Percentiles rank a stretch among this genome's conserved stretches.
Evolutionary conservation across 1,139 yeast genomes (phyloP).

Genomic region (Casaregolazyma suthepensis): DNA sequence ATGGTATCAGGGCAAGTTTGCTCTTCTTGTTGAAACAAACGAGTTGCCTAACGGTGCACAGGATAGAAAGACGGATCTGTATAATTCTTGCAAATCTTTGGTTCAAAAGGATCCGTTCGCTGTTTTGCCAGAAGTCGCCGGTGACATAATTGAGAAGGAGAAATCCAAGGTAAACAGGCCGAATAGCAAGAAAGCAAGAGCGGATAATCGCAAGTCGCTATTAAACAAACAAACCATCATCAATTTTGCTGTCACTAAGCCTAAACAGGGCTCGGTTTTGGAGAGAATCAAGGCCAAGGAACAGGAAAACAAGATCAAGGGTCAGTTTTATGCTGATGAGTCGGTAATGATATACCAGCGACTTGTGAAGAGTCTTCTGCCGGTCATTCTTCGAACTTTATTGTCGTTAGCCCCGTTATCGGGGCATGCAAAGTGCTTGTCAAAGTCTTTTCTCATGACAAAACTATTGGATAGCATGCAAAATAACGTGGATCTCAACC

Average conservation of each 20-base stretch:
- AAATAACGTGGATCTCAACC: neutral
- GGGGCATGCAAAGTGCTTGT: slow-evolving; percentile 10
- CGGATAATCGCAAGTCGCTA: slow-evolving; percentile 5
- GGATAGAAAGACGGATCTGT: slow-evolving; percentile 5
- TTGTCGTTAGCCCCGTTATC: slow-evolving; percentile 13
- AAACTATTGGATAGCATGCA: slow-evolving; percentile 18
- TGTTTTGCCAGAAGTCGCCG: slow-evolving; percentile 7
- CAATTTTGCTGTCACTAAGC: slow-evolving; percentile 1
- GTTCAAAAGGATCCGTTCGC: slow-evolving; percentile 4
- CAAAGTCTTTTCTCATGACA: slow-evolving; percentile 17
- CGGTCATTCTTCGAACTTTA: slow-evolving; percentile 19
- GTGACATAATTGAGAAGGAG: slow-evolving; percentile 2
- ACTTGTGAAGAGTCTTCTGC: slow-evolving; percentile 25
- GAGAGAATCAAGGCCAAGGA: slow-evolving; percentile 33
- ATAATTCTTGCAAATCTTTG: slow-evolving; percentile 11
- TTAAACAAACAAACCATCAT: slow-evolving; percentile 14
- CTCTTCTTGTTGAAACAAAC: slow-evolving; percentile 10
- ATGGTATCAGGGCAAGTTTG: slow-evolving; percentile 4
- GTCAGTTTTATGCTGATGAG: slow-evolving; percentile 11
- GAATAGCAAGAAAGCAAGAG: slow-evolving; percentile 6
- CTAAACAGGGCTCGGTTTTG: slow-evolving; percentile 22
- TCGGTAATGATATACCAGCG: slow-evolving; percentile 13
- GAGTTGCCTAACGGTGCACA: slow-evolving; percentile 11
- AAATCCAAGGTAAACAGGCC: slow-evolving; percentile 3
- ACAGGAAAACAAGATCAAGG: slow-evolving; percentile 13